These are phyloP conservation scores for Xylaria sp. DNA, from an alignment of 2,329 filamentous ascomycete genomes.

Conservation along the genomic window DNA sequence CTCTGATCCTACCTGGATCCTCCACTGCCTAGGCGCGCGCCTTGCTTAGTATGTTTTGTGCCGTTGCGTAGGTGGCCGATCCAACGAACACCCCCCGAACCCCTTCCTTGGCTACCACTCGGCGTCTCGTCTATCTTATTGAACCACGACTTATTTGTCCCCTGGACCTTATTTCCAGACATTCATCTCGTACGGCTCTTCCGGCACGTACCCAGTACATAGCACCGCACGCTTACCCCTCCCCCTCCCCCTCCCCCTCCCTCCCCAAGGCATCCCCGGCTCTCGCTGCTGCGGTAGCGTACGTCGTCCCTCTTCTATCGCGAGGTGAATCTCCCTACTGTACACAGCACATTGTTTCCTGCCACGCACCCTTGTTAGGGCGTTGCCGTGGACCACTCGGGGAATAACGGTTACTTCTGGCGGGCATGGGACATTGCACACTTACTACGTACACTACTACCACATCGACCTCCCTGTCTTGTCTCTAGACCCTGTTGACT, in stretches of 20 bases:
- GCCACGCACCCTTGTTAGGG: slow-evolving; percentile 38
- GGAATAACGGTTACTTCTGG: slow-evolving; percentile 38
- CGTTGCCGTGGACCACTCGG: slow-evolving; percentile 43
- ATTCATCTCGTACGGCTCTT: slow-evolving; percentile 30
- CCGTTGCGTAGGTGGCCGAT: slow-evolving; percentile 2
- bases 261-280: slow-evolving; percentile 1
- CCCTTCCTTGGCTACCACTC: slow-evolving; percentile 39
- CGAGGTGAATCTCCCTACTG: slow-evolving; percentile 22
- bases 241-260: background rate
- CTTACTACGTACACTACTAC: slow-evolving; percentile 9
- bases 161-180: slow-evolving; percentile 28
- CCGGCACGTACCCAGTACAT: background rate
- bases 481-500: slow-evolving; percentile 8
- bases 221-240: too few relatives aligned
- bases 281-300: slow-evolving; percentile 9
- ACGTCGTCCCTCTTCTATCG: slow-evolving; percentile 1
- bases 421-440: slow-evolving; percentile 36
- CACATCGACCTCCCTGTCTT: slow-evolving; percentile 33
- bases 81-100: slow-evolving; percentile 32
- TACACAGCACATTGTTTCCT: background rate
- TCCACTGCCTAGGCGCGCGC: background rate
- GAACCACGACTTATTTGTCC: slow-evolving; percentile 23
- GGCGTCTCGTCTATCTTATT: slow-evolving; percentile 33
- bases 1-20: slow-evolving; percentile 30
- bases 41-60: background rate